Conservation (phyloP, 768 basidiomycete genomes). For the Rhizopogon vinicolor region DNA sequence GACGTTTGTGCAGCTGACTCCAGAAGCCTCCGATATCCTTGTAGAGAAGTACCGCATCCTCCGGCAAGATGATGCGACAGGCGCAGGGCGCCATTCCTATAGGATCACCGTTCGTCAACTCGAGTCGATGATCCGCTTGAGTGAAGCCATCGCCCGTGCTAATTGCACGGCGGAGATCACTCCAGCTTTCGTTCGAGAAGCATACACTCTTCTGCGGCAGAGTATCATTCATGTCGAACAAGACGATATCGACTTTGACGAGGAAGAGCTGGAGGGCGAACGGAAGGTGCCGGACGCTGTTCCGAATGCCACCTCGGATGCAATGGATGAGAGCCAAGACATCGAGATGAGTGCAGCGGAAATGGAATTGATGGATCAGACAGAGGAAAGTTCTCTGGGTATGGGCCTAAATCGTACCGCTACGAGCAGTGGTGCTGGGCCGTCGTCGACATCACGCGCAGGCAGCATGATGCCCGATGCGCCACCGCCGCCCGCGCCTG, state of each 20-base stretch:
- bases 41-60: conserved; percentile 94
- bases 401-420: conserved; percentile 33
- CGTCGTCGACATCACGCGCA: conserved; percentile 27
- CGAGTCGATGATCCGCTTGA: conserved; percentile 97
- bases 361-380: conserved; percentile 47
- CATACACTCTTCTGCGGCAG: conserved; percentile 87
- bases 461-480: conserved; percentile 24
- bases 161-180: conserved; percentile 98
- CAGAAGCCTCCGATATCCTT: conserved; percentile 86
- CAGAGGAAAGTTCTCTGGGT: conserved; percentile 43
- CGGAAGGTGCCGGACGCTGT: conserved; percentile 33
- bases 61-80: conserved; percentile 88
- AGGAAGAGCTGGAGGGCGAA: conserved; percentile 70
- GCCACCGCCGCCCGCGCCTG: conserved; percentile 33
- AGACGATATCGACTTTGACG: conserved; percentile 97
- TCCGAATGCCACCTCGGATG: conserved; percentile 29
- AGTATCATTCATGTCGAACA: conserved; percentile 99
- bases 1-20: conserved; percentile 62
- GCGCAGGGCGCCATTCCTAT: conserved; percentile 87
- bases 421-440: conserved; percentile 26
- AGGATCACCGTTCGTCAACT: conserved; percentile 97
- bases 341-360: conserved; percentile 63
- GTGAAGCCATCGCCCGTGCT: conserved; percentile 95
- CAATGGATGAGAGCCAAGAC: conserved; percentile 50
- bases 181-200: conserved; percentile 92